Base-by-base conservation (phyloP, 2,329 filamentous ascomycete species). In the Colletotrichum australisinense region DNA sequence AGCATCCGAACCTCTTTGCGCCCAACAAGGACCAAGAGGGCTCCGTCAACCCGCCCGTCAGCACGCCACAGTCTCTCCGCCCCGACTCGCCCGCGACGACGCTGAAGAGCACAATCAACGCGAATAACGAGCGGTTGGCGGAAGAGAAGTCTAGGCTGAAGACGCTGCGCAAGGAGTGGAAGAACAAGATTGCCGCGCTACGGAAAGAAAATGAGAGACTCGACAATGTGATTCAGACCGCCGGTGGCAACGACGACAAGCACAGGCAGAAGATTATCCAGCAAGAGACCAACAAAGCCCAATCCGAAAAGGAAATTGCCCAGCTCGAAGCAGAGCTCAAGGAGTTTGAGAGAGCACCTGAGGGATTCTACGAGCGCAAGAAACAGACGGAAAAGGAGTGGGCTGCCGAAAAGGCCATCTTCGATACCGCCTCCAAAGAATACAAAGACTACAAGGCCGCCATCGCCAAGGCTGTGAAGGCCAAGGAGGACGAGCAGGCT, bases 51-150 rank as follows among this genome's bases (percentile, higher is more conserved):
- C 79, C 76, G 69, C 77, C 77, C 28, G 79, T 80, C 19, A 83
- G 83, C 67, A 83, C 83, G 30, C 91, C 92, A 78, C 89, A 91
- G 71, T 89, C 90, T 22, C 88, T 93, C 42, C 91, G 93, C 62
- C 93, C 93, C 30, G 92, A 94, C 75, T 95, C 93, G 14, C 94
- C 94, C 3, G 91, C 91, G 11, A 94, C 93, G 11, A 95, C 93
- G 2, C 87, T 96, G 52, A 92, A 91, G 80, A 93, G 93, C 35
- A 95, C 93, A 2, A 94, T 95, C 77, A 90, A 90, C 59, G 90
- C 92, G 12, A 90, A 92, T 62, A 93, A 95, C 79, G 86, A 88
- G 71, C 94, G 93, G 80, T 86, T 95, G 38, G 86, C 89, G 28
- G 93, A 95, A 74, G 91, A 93, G 78, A 92, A 91, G 77, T 87